Percentiles rank a stretch among this genome's conserved stretches.
These are phyloP conservation scores for Vitis hybrid DNA, from an alignment of 177 flowering plant species.

Conservation along the genomic window DNA sequence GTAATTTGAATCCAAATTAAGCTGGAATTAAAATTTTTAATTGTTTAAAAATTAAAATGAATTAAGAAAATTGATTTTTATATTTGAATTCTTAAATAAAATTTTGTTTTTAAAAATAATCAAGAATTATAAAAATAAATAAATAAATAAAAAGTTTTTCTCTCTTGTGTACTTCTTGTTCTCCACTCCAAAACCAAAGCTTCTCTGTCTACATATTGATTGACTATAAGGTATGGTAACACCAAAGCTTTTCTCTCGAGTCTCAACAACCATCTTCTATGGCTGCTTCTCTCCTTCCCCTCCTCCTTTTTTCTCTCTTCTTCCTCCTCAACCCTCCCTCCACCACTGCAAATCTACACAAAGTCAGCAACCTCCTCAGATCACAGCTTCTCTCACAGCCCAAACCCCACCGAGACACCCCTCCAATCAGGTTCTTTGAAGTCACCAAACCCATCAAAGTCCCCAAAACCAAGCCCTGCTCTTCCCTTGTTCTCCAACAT, in stretches of 20 bases:
- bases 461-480: slow-evolving; percentile 65
- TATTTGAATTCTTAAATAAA: no score
- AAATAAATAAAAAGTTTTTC: no score
- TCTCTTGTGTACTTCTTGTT: no score
- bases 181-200: no score
- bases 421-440: slow-evolving; percentile 61
- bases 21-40: no score
- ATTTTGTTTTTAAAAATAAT: no score
- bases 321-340: slow-evolving; percentile 33
- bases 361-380: slow-evolving; percentile 19
- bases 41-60: no score
- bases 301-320: slow-evolving; percentile 22
- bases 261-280: slow-evolving; percentile 11
- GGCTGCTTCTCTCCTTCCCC: slow-evolving; percentile 24
- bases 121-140: no score
- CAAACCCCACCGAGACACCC: slow-evolving; percentile 16
- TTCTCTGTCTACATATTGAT: not conserved
- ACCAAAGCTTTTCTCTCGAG: no score
- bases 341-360: slow-evolving; percentile 44
- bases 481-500: slow-evolving; percentile 53
- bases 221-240: not conserved
- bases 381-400: slow-evolving; percentile 16
- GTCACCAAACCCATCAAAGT: slow-evolving; percentile 64
- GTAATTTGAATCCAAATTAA: no score
- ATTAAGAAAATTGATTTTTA: no score